phyloP scores from a whole-genome alignment of 805 yeast genomes.

The Barnettozyma populi region DNA sequence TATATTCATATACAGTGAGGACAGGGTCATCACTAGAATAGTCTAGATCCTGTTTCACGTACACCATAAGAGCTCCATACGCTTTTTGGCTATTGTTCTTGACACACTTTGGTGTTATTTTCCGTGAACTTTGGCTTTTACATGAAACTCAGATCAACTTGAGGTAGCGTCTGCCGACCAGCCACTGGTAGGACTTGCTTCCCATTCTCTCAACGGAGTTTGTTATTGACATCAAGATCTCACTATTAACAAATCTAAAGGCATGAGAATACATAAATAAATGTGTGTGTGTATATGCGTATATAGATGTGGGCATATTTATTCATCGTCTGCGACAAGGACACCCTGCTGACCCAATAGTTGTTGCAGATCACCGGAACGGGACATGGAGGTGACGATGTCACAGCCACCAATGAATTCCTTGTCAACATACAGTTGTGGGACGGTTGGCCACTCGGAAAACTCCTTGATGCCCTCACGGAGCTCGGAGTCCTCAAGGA shows the following conservation, averaged over 20 bases:
- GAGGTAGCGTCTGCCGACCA: background rate
- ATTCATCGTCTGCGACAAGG: conserved; percentile 68
- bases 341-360: conserved; percentile 74
- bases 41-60: background rate
- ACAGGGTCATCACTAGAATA: background rate
- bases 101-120: background rate
- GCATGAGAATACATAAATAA: conserved; percentile 31
- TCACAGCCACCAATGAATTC: conserved; percentile 99
- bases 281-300: background rate
- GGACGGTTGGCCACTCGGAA: conserved; percentile 97
- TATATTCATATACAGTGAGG: background rate
- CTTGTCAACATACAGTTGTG: conserved; percentile 84
- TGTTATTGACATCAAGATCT: conserved; percentile 25
- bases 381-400: conserved; percentile 86
- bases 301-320: conserved; percentile 1
- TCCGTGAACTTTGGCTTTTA: conserved; percentile 1
- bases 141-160: conserved; percentile 3
- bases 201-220: conserved; percentile 33
- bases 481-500: conserved; percentile 87
- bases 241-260: conserved; percentile 34
- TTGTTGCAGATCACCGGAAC: conserved; percentile 83
- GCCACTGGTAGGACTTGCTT: background rate
- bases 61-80: background rate
- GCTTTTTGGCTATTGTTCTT: conserved; percentile 9
- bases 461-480: conserved; percentile 95